Percentiles rank a stretch among this genome's conserved stretches.
Evolutionary conservation across 257 asterid genomes (phyloP).

Genomic region (Solanum etuberosum): DNA sequence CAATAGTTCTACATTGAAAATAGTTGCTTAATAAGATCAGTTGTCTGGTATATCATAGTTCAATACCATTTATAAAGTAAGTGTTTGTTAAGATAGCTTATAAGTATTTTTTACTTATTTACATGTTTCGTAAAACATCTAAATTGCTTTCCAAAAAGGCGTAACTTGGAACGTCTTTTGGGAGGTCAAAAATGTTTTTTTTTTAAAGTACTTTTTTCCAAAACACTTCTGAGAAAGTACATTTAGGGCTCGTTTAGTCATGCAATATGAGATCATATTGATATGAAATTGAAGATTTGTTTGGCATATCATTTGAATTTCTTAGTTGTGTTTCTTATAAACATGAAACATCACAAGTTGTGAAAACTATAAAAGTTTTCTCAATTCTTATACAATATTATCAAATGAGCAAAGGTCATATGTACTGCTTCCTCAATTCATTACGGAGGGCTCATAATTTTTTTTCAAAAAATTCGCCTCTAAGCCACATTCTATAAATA

Average conservation of each 20-base stretch:
- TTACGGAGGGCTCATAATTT: too few species aligned
- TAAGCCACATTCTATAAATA: too few species aligned
- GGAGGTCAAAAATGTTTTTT: background rate
- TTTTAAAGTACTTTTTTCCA: background rate
- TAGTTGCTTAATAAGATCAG: background rate
- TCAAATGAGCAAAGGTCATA: background rate
- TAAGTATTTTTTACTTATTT: background rate
- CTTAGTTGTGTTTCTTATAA: too few species aligned
- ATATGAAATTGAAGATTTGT: too few species aligned
- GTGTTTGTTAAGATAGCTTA: background rate
- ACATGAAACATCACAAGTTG: background rate
- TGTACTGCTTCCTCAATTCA: background rate
- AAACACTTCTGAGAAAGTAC: background rate
- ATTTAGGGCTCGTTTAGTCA: too few species aligned
- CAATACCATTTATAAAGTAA: background rate
- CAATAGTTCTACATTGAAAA: background rate
- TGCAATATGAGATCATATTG: too few species aligned
- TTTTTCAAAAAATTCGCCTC: too few species aligned
- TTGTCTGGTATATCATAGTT: background rate
- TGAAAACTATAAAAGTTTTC: background rate
- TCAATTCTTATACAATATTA: too few species aligned
- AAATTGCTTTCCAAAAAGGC: background rate
- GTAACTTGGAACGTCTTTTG: background rate
- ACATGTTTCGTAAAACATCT: background rate
- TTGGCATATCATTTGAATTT: background rate